Evolutionary conservation across 331 rosid species (phyloP), one percentile per base, ranked within the genome.

Genomic region (Cydonia oblonga): DNA sequence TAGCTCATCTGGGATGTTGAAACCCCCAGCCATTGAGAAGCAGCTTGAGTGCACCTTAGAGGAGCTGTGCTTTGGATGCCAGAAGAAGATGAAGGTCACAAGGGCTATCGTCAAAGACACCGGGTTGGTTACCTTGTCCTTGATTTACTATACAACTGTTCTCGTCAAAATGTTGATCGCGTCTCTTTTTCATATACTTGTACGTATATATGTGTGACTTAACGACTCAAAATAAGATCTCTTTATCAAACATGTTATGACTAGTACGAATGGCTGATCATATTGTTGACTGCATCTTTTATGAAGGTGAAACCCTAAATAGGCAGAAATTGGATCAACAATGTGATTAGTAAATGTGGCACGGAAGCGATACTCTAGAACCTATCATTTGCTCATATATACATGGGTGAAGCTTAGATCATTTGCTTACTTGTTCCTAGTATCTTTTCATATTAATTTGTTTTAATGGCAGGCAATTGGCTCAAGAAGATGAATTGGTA

Each of bases 11-110:
- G 97, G 97, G 30, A 38, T 76, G 86, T 52, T 91, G 24, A 93
- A 89, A 78, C 87, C 89, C 2, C 84, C 86, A 7, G 77, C 96
- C 12, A 71, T 89, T 18, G 90, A 87, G 87, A 90, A 75, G 75
- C 82, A 63, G 40, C 89, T 93, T 2, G 89, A 89, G 60, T 93
- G 98, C 82, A 81, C 96, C 32, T 88, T 93, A 5, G 92, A 93
- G 81, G 97, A 93, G 57, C 73, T 93, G 76, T 89, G 90, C 70
- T 88, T 75, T 66, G 98, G 96, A 52, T 86, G 97, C 92, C 76
- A 59, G 60, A 91, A 84, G 89, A 82, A 83, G 33, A 66, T 91
- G 82, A 91, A 57, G 82, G 74, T 89, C 83, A 80, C 91, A 18
- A 86, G 92, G 77, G 88, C 84, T 1, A 75, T 89, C 51, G 65